Conservation (phyloP, 2,329 filamentous ascomycete species). For the Tolypocladium tundrense region DNA sequence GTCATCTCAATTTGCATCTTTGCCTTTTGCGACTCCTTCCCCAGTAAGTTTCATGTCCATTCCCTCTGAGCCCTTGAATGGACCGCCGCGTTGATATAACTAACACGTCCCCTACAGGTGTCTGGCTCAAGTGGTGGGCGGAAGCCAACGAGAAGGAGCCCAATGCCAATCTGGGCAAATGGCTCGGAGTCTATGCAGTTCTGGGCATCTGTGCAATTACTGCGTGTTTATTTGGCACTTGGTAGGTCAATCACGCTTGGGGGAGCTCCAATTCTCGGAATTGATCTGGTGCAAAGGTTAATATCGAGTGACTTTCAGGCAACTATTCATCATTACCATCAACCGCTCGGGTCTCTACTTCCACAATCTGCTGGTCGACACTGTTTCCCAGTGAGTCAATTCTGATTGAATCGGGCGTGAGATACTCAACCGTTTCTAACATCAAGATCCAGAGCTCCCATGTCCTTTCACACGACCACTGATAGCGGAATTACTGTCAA, state of each 20-base stretch:
- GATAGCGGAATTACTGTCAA: conserved; percentile 25
- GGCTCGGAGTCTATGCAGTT: not conserved
- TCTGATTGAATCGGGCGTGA: not conserved
- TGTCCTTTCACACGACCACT: conserved; percentile 22
- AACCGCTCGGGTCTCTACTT: not conserved
- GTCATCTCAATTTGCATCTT: conserved; percentile 12
- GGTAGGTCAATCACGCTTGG: not conserved
- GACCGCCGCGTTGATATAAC: not conserved
- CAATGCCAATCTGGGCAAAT: not conserved
- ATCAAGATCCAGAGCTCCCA: conserved; percentile 10
- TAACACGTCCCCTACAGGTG: not conserved
- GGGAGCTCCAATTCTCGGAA: not conserved
- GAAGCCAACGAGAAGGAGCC: not conserved
- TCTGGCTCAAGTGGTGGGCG: conserved; percentile 16
- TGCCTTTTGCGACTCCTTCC: conserved; percentile 14
- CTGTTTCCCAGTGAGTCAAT: not conserved
- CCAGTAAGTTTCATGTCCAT: conserved; percentile 4
- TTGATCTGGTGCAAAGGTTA: not conserved
- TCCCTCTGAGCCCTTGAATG: no score
- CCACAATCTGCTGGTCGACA: not conserved
- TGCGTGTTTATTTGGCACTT: not conserved
- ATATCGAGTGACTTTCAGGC: not conserved
- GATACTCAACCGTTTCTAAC: not conserved
- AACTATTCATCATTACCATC: not conserved
- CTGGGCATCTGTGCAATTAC: not conserved